phyloP scores from a whole-genome alignment of 371 early-diverging fungal species.

The Mucor racemosus region DNA sequence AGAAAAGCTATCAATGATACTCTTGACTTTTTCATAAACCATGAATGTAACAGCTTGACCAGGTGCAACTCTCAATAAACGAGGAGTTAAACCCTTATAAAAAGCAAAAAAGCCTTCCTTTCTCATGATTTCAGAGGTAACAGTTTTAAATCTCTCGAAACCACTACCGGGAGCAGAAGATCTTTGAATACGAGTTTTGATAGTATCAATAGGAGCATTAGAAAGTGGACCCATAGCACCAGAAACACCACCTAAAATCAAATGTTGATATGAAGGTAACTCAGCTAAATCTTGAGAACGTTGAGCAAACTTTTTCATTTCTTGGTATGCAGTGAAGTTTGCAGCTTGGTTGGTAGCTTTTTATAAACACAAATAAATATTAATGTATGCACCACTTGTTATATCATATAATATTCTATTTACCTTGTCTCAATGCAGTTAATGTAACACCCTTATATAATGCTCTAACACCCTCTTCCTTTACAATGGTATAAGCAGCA shows the following conservation, averaged over 20 bases:
- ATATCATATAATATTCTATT: background rate
- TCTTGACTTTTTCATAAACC: conserved; percentile 83
- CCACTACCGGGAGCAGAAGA: conserved; percentile 78
- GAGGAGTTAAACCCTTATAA: conserved; percentile 95
- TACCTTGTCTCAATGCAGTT: conserved; percentile 95
- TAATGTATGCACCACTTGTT: background rate
- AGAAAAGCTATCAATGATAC: conserved; percentile 68
- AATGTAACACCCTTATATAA: conserved; percentile 94
- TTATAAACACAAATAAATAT: background rate
- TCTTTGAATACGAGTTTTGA: conserved; percentile 97
- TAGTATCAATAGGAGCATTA: conserved; percentile 98
- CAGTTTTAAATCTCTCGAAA: conserved; percentile 77
- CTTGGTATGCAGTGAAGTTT: conserved; percentile 97
- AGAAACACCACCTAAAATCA: conserved; percentile 90
- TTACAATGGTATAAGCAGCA: conserved; percentile 89
- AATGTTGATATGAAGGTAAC: conserved; percentile 91
- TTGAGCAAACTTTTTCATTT: conserved; percentile 74
- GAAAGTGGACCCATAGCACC: conserved; percentile 96
- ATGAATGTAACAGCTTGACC: conserved; percentile 89
- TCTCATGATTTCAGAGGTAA: conserved; percentile 74
- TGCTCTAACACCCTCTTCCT: conserved; percentile 90
- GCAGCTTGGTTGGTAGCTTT: conserved; percentile 97
- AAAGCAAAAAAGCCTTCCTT: conserved; percentile 94
- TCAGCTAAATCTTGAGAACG: conserved; percentile 75
- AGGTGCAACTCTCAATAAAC: conserved; percentile 90